These are phyloP conservation scores for Entomortierella lignicola DNA, from an alignment of 192 early-diverging fungal species.

Conservation along the genomic window DNA sequence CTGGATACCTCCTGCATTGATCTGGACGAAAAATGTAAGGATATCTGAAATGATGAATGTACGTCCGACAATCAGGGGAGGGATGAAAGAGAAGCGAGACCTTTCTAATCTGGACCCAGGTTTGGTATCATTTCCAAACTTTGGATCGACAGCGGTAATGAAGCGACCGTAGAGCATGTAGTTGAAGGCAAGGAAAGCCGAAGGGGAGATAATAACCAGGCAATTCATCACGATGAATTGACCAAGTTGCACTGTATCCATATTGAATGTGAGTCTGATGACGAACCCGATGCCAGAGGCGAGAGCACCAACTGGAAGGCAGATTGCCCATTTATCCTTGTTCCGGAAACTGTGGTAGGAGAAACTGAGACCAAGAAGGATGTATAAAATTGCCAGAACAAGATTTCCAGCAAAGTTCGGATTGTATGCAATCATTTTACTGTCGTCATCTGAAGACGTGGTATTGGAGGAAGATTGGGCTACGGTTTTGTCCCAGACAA, in stretches of 20 bases:
- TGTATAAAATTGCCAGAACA: slow-evolving; percentile 9
- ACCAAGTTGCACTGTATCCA: neutral
- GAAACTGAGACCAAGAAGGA: slow-evolving; percentile 2
- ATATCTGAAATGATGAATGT: slow-evolving; percentile 25
- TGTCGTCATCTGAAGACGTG: neutral
- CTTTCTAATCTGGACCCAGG: slow-evolving; percentile 9
- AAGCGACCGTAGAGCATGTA: slow-evolving; percentile 46
- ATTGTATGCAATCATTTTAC: slow-evolving; percentile 5
- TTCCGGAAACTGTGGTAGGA: neutral
- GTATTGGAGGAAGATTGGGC: neutral
- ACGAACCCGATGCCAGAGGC: slow-evolving; percentile 19
- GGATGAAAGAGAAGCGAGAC: slow-evolving; percentile 35
- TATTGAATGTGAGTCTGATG: slow-evolving; percentile 2
- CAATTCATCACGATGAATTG: slow-evolving; percentile 6
- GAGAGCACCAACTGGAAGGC: slow-evolving; percentile 36
- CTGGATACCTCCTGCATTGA: slow-evolving; percentile 20
- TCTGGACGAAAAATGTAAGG: slow-evolving; percentile 18
- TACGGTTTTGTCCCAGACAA: neutral
- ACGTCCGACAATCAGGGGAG: slow-evolving; percentile 34
- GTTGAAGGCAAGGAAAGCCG: slow-evolving; percentile 40
- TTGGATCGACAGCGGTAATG: slow-evolving; percentile 20
- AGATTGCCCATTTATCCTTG: slow-evolving; percentile 29
- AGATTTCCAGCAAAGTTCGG: slow-evolving; percentile 16
- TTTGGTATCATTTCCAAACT: slow-evolving; percentile 6
- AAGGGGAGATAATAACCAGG: slow-evolving; percentile 16